Percentiles rank a stretch among this genome's conserved stretches.
phyloP scores from a whole-genome alignment of 306 rosid genomes.

The Luffa aegyptiaca region DNA sequence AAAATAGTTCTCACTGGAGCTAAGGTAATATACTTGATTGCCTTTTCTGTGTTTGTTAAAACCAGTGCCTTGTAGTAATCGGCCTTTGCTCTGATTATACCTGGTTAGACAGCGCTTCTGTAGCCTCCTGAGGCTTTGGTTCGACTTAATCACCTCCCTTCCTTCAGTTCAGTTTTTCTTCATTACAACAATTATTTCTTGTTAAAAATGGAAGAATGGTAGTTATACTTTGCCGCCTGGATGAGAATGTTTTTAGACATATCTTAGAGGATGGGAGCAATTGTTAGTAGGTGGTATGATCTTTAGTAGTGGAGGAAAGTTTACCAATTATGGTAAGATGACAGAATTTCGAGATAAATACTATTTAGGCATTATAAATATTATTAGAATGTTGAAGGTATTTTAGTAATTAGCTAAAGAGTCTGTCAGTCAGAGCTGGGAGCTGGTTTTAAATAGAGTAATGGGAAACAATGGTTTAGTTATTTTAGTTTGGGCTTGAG shows the following conservation, averaged over 20 bases:
- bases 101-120: neutral
- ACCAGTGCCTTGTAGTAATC: too few species aligned
- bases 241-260: neutral
- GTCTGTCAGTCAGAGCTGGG: neutral
- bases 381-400: neutral
- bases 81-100: neutral
- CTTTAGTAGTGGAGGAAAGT: neutral
- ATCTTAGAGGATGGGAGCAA: neutral
- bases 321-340: neutral
- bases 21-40: constrained; percentile 45
- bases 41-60: neutral
- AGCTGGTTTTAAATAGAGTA: too few species aligned
- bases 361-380: neutral
- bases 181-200: neutral
- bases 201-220: neutral
- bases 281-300: neutral
- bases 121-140: neutral
- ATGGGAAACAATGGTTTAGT: too few species aligned
- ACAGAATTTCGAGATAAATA: too few species aligned
- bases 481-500: neutral
- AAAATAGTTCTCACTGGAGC: constrained; percentile 97
- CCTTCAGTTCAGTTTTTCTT: neutral
- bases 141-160: neutral
- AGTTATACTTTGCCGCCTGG: neutral
- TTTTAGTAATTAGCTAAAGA: neutral